These are phyloP conservation scores for Oenanthe javanica DNA, from an alignment of 140 eudicot genomes.

Conservation along the genomic window DNA sequence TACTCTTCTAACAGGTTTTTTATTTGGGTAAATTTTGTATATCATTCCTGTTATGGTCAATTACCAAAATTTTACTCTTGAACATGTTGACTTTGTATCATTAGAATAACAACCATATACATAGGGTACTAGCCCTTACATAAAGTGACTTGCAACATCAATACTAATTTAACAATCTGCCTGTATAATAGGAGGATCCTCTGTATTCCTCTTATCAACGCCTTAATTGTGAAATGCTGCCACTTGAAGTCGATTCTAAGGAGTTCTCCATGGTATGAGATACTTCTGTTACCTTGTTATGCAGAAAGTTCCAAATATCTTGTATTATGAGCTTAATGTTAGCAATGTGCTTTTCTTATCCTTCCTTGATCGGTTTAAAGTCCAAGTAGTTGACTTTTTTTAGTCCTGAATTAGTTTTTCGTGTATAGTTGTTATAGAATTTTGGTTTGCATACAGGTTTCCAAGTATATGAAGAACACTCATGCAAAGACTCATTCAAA, in stretches of 20 bases:
- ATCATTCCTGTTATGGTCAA: background rate
- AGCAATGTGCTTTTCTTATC: background rate
- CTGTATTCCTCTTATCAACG: constrained; percentile 58
- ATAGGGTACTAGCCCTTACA: background rate
- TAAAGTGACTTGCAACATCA: background rate
- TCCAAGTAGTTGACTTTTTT: background rate
- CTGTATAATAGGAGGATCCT: constrained; percentile 64
- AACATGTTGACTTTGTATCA: background rate
- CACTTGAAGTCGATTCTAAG: constrained; percentile 60
- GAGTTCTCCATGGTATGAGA: constrained; percentile 63
- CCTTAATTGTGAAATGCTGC: constrained; percentile 65
- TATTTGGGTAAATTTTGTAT: background rate
- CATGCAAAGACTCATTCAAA: constrained; percentile 83
- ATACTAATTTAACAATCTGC: background rate
- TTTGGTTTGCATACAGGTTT: constrained; percentile 35
- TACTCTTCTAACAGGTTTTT: background rate
- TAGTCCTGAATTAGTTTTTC: background rate
- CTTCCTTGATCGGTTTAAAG: background rate
- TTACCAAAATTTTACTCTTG: background rate
- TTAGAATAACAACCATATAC: background rate
- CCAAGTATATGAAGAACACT: constrained; percentile 80
- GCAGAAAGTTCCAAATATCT: background rate
- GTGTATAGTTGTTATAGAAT: constrained; percentile 1
- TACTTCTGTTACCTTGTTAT: constrained; percentile 3
- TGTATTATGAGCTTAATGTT: background rate